Conservation (phyloP, 2,329 filamentous ascomycete species). For the Venturia asperata region DNA sequence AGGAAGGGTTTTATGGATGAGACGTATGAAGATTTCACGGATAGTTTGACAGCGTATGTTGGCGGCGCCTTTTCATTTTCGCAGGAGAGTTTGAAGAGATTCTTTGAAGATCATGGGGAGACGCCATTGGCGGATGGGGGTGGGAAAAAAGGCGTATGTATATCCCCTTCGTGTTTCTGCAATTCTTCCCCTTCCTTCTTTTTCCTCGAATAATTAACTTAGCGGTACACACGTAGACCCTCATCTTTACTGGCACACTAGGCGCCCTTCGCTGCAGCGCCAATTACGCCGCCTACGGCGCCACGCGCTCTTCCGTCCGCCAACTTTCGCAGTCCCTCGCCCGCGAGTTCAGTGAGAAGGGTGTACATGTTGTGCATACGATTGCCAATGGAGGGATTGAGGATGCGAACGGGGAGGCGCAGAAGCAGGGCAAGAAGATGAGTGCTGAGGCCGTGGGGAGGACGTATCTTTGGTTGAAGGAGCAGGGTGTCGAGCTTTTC, state of each 20-base stretch:
- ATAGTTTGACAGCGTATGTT: conserved; percentile 46
- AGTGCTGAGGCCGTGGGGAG: conserved; percentile 51
- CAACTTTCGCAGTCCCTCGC: conserved; percentile 51
- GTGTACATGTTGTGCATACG: conserved; percentile 53
- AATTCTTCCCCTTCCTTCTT: not conserved
- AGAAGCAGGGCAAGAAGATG: conserved; percentile 48
- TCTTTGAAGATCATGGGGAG: conserved; percentile 48
- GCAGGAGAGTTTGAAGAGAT: conserved; percentile 45
- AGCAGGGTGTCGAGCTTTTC: conserved; percentile 45
- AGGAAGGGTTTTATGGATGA: conserved; percentile 51
- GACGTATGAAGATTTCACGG: conserved; percentile 40
- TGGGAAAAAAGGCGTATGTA: conserved; percentile 44
- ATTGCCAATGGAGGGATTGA: conserved; percentile 50
- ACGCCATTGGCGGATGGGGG: conserved; percentile 40
- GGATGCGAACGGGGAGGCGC: conserved; percentile 45
- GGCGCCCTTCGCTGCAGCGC: conserved; percentile 49
- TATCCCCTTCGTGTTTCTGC: too few species aligned
- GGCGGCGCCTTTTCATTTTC: conserved; percentile 51
- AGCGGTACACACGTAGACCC: conserved; percentile 29
- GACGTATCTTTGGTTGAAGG: conserved; percentile 47
- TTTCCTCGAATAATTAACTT: not conserved
- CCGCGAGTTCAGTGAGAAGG: conserved; percentile 50
- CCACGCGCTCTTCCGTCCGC: conserved; percentile 45
- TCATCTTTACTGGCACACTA: conserved; percentile 52
- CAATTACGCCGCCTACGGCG: conserved; percentile 50